These are phyloP conservation scores for Pythium plurisporium DNA, from an alignment of 352 stramenopile genomes.

Conservation along the genomic window DNA sequence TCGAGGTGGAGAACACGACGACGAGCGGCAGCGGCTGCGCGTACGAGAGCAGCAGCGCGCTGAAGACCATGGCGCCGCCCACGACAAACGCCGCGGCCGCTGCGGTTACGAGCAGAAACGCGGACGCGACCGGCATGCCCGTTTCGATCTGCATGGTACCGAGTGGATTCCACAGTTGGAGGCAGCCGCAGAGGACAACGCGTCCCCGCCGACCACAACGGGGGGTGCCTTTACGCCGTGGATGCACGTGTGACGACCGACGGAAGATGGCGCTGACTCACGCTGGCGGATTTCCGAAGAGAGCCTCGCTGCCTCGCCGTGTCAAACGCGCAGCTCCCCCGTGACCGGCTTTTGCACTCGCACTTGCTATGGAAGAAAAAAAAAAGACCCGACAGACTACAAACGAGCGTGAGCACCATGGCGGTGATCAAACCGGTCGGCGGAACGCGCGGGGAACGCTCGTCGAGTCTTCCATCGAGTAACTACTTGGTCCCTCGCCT, in stretches of 20 bases:
- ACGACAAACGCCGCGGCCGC: slow-evolving; percentile 16
- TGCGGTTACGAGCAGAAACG: slow-evolving; percentile 18
- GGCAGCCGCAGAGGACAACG: no score
- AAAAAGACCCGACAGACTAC: no score
- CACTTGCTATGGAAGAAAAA: background rate
- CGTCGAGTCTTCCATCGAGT: no score
- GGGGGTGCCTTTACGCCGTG: no score
- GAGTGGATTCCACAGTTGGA: no score
- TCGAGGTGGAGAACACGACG: slow-evolving; percentile 24
- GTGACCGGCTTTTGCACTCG: no score
- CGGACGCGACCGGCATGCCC: slow-evolving; percentile 8
- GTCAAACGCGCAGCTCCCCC: no score
- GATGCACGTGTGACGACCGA: slow-evolving; percentile 12
- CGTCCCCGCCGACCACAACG: no score
- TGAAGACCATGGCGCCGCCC: slow-evolving; percentile 26
- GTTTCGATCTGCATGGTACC: slow-evolving; percentile 10
- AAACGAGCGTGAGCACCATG: no score
- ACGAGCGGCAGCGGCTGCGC: slow-evolving; percentile 20
- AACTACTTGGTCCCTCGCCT: no score
- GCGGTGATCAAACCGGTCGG: no score
- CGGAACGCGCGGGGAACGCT: no score
- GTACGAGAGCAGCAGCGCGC: slow-evolving; percentile 18
- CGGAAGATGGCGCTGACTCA: background rate
- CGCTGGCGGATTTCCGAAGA: slow-evolving; percentile 2
- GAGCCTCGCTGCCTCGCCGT: background rate